Evolutionary conservation across 371 early-diverging fungal genomes (phyloP).

Genomic region (Zopfochytrium polystomum): DNA sequence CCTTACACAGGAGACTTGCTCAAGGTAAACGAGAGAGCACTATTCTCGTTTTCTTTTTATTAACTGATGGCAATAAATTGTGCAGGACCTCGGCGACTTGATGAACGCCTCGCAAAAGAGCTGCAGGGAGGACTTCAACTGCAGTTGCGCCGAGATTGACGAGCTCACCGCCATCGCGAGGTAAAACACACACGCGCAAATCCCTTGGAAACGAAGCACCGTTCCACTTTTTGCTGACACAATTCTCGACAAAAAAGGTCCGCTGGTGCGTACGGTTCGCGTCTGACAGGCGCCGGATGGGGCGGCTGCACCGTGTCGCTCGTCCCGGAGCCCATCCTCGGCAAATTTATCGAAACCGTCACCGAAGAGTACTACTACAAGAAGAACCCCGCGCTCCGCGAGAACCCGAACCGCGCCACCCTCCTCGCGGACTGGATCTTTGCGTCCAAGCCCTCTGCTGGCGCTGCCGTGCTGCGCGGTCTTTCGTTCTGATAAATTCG

Average conservation of each 20-base stretch:
- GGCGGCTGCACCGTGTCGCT: constrained; percentile 91
- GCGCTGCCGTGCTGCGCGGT: constrained; percentile 33
- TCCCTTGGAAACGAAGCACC: constrained; percentile 22
- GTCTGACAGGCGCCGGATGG: constrained; percentile 85
- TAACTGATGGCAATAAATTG: no score
- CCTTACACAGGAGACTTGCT: constrained; percentile 28
- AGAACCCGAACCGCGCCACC: constrained; percentile 27
- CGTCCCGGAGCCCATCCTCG: constrained; percentile 64
- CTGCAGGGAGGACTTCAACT: constrained; percentile 78
- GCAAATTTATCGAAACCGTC: constrained; percentile 60
- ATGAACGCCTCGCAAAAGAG: constrained; percentile 88
- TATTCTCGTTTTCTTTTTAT: constrained; percentile 17
- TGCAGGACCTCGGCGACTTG: constrained; percentile 68
- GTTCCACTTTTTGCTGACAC: no score
- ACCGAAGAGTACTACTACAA: constrained; percentile 67
- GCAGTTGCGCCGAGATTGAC: constrained; percentile 85
- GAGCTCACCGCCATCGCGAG: constrained; percentile 69
- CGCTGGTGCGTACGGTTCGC: constrained; percentile 26
- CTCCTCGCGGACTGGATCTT: constrained; percentile 38
- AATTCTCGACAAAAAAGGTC: not conserved
- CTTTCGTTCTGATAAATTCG: constrained; percentile 2
- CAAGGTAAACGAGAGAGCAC: no score
- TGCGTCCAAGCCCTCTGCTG: constrained; percentile 36
- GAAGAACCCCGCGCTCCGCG: constrained; percentile 56
- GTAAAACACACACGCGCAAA: constrained; percentile 9